Conservation (phyloP, 352 stramenopile genomes). For the Globisporangium radiosum region DNA sequence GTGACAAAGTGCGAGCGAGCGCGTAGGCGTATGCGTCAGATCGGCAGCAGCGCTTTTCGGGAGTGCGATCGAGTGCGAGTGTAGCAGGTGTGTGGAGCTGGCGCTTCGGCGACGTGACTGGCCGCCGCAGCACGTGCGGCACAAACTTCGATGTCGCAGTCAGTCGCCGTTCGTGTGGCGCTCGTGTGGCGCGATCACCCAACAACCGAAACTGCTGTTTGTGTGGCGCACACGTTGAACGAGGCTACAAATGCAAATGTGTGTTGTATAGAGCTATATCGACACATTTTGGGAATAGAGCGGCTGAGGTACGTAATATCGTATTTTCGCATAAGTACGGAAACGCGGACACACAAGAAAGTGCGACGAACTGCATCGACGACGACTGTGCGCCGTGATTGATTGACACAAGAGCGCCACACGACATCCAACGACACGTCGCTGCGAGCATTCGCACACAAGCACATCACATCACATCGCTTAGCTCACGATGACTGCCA, state of each 20-base stretch:
- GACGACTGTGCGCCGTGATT: neutral
- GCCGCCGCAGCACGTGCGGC: neutral
- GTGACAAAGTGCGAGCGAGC: neutral
- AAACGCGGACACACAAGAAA: conserved; percentile 10
- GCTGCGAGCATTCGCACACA: neutral
- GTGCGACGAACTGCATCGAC: conserved; percentile 10
- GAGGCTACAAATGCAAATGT: neutral
- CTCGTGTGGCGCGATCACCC: conserved; percentile 1
- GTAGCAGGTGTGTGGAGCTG: conserved; percentile 1
- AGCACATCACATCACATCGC: neutral
- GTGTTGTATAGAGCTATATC: neutral
- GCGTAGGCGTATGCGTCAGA: no score
- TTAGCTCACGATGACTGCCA: conserved; percentile 24
- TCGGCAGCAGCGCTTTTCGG: conserved; percentile 1
- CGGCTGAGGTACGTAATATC: no score
- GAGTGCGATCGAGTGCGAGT: neutral
- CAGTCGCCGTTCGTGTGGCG: neutral
- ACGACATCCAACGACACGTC: neutral
- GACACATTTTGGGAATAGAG: neutral
- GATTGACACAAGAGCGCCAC: neutral
- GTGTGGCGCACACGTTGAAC: no score
- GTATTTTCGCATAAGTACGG: neutral
- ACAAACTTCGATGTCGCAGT: conserved; percentile 5
- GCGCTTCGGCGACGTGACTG: neutral
- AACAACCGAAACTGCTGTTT: neutral